Percentiles rank a stretch among this genome's conserved stretches.
Conservation (phyloP, 2,329 filamentous ascomycete genomes). For the Claviceps cyperi region DNA sequence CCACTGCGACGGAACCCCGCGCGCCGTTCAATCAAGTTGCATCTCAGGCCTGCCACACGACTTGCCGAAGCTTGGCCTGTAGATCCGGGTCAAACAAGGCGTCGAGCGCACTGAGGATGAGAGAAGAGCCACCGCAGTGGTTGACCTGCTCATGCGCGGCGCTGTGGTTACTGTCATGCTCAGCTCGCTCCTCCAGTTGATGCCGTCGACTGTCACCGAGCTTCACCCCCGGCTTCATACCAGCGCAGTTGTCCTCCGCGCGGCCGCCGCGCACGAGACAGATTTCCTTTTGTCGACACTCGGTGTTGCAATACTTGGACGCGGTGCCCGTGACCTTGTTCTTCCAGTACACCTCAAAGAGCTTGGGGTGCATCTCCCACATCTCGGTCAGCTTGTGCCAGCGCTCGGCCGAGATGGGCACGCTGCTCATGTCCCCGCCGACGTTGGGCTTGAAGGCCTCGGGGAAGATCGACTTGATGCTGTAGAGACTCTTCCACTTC, state of each 20-base stretch:
- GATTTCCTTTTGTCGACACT: conserved; percentile 30
- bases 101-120: not conserved
- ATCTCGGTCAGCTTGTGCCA: not conserved
- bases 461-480: not conserved
- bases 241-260: conserved; percentile 35
- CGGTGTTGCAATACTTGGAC: conserved; percentile 22
- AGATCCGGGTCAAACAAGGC: not conserved
- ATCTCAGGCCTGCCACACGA: not conserved
- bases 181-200: not conserved
- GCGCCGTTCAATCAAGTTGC: too few relatives aligned
- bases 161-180: not conserved
- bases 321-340: conserved; percentile 20
- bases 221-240: not conserved
- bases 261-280: conserved; percentile 37
- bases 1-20: too few relatives aligned
- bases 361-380: not conserved
- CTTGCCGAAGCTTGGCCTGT: not conserved
- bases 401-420: not conserved
- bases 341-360: not conserved
- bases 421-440: not conserved
- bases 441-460: not conserved
- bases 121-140: not conserved
- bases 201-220: not conserved
- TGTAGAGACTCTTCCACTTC: not conserved
- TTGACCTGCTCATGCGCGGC: not conserved